Conservation (phyloP, 495 filamentous ascomycete genomes). For the Letharia columbiana region DNA sequence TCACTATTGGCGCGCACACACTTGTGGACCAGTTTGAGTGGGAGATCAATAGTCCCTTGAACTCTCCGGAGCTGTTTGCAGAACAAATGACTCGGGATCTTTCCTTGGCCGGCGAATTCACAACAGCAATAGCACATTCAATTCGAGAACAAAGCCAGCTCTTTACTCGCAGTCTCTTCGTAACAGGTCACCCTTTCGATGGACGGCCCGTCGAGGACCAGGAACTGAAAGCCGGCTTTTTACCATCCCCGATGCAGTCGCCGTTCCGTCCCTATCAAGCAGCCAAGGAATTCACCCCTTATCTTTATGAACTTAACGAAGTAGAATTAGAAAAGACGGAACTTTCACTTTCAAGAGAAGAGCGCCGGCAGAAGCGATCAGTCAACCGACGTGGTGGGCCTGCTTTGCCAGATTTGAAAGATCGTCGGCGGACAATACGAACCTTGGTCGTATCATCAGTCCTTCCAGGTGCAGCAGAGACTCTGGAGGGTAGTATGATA, state of each 20-base stretch:
- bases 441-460: constrained; percentile 85
- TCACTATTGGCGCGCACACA: constrained; percentile 92
- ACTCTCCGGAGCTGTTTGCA: constrained; percentile 92
- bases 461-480: constrained; percentile 72
- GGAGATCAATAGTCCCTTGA: constrained; percentile 92
- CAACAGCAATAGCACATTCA: constrained; percentile 91
- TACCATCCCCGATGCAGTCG: constrained; percentile 72
- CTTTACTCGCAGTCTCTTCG: constrained; percentile 88
- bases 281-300: constrained; percentile 86
- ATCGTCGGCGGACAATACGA: constrained; percentile 82
- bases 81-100: constrained; percentile 79
- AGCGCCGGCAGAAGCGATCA: constrained; percentile 87
- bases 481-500: constrained; percentile 75
- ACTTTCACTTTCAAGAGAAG: constrained; percentile 84
- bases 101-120: constrained; percentile 92
- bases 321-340: constrained; percentile 84
- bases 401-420: constrained; percentile 90
- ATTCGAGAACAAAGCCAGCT: constrained; percentile 93
- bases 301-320: constrained; percentile 88
- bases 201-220: constrained; percentile 86
- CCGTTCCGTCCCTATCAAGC: constrained; percentile 84
- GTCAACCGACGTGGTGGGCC: constrained; percentile 90
- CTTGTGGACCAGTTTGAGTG: constrained; percentile 97
- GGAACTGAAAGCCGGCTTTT: constrained; percentile 74
- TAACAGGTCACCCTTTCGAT: constrained; percentile 88